These are phyloP conservation scores for Lachnellula subtilissima DNA, from an alignment of 2,329 filamentous ascomycete species.

Conservation along the genomic window DNA sequence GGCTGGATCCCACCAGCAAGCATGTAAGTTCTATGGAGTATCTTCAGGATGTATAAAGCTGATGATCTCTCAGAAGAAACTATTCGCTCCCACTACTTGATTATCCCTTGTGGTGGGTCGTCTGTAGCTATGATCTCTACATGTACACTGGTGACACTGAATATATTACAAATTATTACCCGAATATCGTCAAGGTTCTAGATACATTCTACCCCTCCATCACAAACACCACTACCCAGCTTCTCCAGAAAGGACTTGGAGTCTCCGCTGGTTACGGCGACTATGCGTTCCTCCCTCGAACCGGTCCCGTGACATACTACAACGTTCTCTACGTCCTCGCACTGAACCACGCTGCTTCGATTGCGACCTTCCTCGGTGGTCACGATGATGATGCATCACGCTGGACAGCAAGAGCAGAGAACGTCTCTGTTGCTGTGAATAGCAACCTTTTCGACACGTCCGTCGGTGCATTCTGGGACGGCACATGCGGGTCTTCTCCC, in stretches of 20 bases:
- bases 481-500: slow-evolving; percentile 24
- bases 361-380: slow-evolving; percentile 34
- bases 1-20: slow-evolving; percentile 51
- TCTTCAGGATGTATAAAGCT: background rate
- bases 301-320: slow-evolving; percentile 47
- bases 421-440: slow-evolving; percentile 35
- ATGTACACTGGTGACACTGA: slow-evolving; percentile 44
- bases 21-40: slow-evolving; percentile 35
- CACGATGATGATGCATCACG: slow-evolving; percentile 33
- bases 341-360: slow-evolving; percentile 39
- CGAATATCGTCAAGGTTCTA: slow-evolving; percentile 36
- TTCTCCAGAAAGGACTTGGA: slow-evolving; percentile 39
- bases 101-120: slow-evolving; percentile 50
- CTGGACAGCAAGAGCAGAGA: slow-evolving; percentile 37
- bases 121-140: slow-evolving; percentile 43
- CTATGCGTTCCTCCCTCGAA: slow-evolving; percentile 46
- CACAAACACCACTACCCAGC: slow-evolving; percentile 36
- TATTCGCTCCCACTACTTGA: slow-evolving; percentile 47
- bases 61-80: slow-evolving; percentile 31
- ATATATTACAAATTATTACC: slow-evolving; percentile 40
- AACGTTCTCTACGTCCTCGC: slow-evolving; percentile 47
- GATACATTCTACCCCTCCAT: slow-evolving; percentile 43
- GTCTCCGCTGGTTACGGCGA: slow-evolving; percentile 41
- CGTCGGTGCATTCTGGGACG: slow-evolving; percentile 44
- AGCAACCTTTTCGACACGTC: slow-evolving; percentile 35